Base-by-base conservation (phyloP, 371 early-diverging fungal genomes). In the Chytridiales sp. region DNA sequence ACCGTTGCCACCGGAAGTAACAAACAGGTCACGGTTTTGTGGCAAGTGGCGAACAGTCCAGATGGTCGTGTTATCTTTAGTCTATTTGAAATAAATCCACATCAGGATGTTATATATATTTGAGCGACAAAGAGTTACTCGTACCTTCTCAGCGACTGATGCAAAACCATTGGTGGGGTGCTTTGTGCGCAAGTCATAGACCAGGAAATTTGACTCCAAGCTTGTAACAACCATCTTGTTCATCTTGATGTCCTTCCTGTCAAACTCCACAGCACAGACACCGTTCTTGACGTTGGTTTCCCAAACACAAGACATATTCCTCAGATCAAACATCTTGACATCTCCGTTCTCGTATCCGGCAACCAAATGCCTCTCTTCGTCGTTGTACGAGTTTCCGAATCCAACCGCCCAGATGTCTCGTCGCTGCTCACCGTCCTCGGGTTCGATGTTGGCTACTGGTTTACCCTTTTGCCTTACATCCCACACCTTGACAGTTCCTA, bases 261-360 rank as follows among this genome's bases (percentile, higher is more conserved):
- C 82, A 65, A 88, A 88, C 56, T 86, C 85, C 21, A 86, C 53
- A 0, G 83, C 70, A 56, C 86, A 85, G 2, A 85, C 85, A 1
- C 92, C 92, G 59, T 85, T 82, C 49, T 80, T 73, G 6, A 89
- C 67, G 51, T 91, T 85, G n/a, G 87, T 82, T 59, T 86, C 85
- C 82, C 88, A 91, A 6, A 83, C 43, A 26, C 83, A 68, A n/a
- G 69, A 70, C 62, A 84, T 80, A 41, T 73, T 68, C 22, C 81
- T 58, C 44, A 91, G 64, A 68, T 89, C 87, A 74, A 91, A 84
- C 62, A 89, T 56, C 51, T 86, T 80, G 21, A 92, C 61, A 66
- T 87, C 85, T 3, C 92, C 92, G 72, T 89, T 87, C 38, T 90
- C 92, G 68, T 88, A 90, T 9, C 92, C 92, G 4, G 85, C 84